Conservation (phyloP, 352 stramenopile genomes). For the Pythium pectinolyticum region DNA sequence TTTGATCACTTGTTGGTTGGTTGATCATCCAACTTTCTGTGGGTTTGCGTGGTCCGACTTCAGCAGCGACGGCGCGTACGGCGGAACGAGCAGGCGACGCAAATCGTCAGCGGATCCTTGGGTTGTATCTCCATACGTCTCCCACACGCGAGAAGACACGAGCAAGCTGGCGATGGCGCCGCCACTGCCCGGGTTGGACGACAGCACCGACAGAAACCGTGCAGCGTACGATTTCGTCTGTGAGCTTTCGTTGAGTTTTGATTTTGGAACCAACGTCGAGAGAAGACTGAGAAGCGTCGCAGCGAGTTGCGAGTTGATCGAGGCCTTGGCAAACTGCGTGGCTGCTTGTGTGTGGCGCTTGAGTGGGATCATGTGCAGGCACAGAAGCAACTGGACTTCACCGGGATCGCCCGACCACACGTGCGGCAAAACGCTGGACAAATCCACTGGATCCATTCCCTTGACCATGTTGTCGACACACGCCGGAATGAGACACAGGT, state of each 20-base stretch:
- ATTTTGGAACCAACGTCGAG: constrained; percentile 78
- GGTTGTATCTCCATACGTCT: constrained; percentile 80
- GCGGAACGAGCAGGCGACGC: constrained; percentile 67
- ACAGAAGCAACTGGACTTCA: constrained; percentile 81
- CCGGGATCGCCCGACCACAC: constrained; percentile 79
- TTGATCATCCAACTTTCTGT: constrained; percentile 83
- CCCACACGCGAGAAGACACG: constrained; percentile 78
- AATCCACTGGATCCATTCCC: constrained; percentile 77
- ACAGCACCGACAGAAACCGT: constrained; percentile 79
- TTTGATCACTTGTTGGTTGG: too few relatives aligned
- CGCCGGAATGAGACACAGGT: constrained; percentile 82
- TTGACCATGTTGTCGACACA: constrained; percentile 88
- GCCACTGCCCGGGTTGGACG: constrained; percentile 81
- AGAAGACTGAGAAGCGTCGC: constrained; percentile 79
- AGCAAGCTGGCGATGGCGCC: constrained; percentile 80
- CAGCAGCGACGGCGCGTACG: constrained; percentile 71
- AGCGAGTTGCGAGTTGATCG: constrained; percentile 78
- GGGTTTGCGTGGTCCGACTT: constrained; percentile 81
- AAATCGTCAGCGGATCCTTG: constrained; percentile 81
- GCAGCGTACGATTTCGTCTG: constrained; percentile 83
- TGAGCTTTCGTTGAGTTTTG: constrained; percentile 73
- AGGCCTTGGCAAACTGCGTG: constrained; percentile 81
- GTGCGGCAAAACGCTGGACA: constrained; percentile 69
- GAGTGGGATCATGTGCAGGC: constrained; percentile 86
- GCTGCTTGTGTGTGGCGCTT: constrained; percentile 86